Base-by-base conservation (phyloP, 129 eudicot genomes). In the Oenanthe sinensis region DNA sequence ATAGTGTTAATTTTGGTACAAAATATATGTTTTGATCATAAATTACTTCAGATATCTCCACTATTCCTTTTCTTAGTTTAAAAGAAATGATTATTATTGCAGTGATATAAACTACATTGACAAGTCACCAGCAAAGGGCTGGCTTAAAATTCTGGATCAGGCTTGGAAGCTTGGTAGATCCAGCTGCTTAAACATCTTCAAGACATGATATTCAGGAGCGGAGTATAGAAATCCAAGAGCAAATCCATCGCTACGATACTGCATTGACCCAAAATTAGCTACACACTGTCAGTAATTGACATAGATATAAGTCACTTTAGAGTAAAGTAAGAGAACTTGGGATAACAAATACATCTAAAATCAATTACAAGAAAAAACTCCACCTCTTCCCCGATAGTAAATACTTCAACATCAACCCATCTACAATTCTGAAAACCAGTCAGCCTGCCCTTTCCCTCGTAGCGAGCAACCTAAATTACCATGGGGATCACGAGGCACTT, bases 171-270 rank as follows among this genome's bases (percentile, higher is more conserved):
- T 62, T 14, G 30, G 69, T 16, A 62, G 30, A n/a, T 5, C 24
- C 69, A 62, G 69, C 69, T 62, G 69, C 37, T 62, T 62, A 22
- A 62, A 62, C 69, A 62, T 24, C 69, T 62, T 62, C 37, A 62
- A 3, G 69, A 62, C 14, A 24, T 11, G 16, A 62, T 62, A 24
- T 62, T 62, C 24, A 37, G 69, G 12, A 37, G 36, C 30, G 24
- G 69, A 24, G 16, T 62, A 62, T 3, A 62, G 69, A n/a, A 62
- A 8, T 8, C 33, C 69, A 24, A 62, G 14, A 62, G 30, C 69
- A 62, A 26, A 62, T 26, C 69, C 69, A 22, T 62, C 15, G 24
- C 24, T 26, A 26, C 30, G 69, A 6, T 26, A n/a, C 69, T 62
- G 69, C 69, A 62, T n/a, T 22, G 14, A 62, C 28, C 14, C 36